These are phyloP conservation scores for Spiromastix sp. DNA, from an alignment of 2,329 filamentous ascomycete genomes.

Conservation along the genomic window DNA sequence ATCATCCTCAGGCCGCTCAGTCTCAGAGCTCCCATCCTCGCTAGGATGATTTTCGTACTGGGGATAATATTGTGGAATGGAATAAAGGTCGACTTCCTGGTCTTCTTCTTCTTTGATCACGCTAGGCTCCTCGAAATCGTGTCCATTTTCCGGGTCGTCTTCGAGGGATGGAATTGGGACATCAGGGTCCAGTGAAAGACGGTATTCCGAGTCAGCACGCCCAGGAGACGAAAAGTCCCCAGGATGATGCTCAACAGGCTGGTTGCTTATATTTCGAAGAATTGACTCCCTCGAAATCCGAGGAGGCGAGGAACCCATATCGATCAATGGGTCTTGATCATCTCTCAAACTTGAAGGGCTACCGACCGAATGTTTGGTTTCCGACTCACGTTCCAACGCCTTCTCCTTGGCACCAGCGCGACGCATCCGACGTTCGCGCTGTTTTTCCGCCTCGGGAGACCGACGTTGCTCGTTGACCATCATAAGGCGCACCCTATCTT, in stretches of 20 bases:
- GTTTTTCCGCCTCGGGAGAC: slow-evolving; percentile 53
- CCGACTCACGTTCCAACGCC: slow-evolving; percentile 28
- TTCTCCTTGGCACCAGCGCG: slow-evolving; percentile 39
- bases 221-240: slow-evolving; percentile 52
- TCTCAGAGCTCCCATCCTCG: slow-evolving; percentile 19
- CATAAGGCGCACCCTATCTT: slow-evolving; percentile 80
- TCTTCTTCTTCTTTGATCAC: slow-evolving; percentile 54
- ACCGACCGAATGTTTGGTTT: slow-evolving; percentile 20
- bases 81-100: slow-evolving; percentile 53
- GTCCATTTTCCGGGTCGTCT: slow-evolving; percentile 44
- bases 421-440: slow-evolving; percentile 59
- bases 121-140: slow-evolving; percentile 47
- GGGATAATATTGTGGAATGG: slow-evolving; percentile 57
- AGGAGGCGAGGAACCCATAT: slow-evolving; percentile 50
- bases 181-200: slow-evolving; percentile 65
- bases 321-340: slow-evolving; percentile 50
- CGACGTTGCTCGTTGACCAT: slow-evolving; percentile 61
- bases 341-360: slow-evolving; percentile 20
- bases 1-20: slow-evolving; percentile 36
- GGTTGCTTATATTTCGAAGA: slow-evolving; percentile 65
- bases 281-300: slow-evolving; percentile 92
- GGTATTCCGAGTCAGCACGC: slow-evolving; percentile 24
- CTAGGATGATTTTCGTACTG: slow-evolving; percentile 30
- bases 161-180: slow-evolving; percentile 83
- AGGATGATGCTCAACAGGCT: slow-evolving; percentile 43